phyloP scores from a whole-genome alignment of 371 early-diverging fungal species.

The Basidiobolus meristosporus region DNA sequence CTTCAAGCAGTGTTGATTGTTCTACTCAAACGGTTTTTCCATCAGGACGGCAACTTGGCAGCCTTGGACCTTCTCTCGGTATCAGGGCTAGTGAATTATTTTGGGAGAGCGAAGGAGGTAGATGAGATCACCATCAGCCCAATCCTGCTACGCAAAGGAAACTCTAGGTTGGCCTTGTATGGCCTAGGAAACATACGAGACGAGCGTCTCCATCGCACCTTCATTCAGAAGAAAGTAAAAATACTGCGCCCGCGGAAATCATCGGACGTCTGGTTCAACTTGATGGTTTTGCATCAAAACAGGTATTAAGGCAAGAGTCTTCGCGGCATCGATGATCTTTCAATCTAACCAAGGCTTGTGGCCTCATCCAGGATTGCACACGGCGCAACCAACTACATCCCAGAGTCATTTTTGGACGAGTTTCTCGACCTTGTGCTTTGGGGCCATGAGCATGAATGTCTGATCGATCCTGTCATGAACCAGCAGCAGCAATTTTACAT shows the following conservation, averaged over 20 bases:
- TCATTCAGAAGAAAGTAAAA: slow-evolving; percentile 52
- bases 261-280: slow-evolving; percentile 29
- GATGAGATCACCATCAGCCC: slow-evolving; percentile 67
- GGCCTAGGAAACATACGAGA: slow-evolving; percentile 94
- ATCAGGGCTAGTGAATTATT: slow-evolving; percentile 86
- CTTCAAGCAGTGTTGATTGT: neutral
- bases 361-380: slow-evolving; percentile 35
- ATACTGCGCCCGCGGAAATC: slow-evolving; percentile 42
- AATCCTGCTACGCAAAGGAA: slow-evolving; percentile 67
- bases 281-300: slow-evolving; percentile 22
- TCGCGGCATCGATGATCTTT: slow-evolving; percentile 1
- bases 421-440: slow-evolving; percentile 87
- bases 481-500: slow-evolving; percentile 48
- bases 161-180: slow-evolving; percentile 66
- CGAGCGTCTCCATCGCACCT: slow-evolving; percentile 75
- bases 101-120: slow-evolving; percentile 61
- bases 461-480: slow-evolving; percentile 53
- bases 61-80: slow-evolving; percentile 75
- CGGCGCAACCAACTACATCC: slow-evolving; percentile 73
- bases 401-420: slow-evolving; percentile 65
- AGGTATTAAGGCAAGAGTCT: slow-evolving; percentile 6
- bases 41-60: slow-evolving; percentile 48
- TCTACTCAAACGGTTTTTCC: neutral
- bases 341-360: neutral
- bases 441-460: slow-evolving; percentile 98